Evolutionary conservation across 805 yeast genomes (phyloP).

Genomic region (Candida verbasci): DNA sequence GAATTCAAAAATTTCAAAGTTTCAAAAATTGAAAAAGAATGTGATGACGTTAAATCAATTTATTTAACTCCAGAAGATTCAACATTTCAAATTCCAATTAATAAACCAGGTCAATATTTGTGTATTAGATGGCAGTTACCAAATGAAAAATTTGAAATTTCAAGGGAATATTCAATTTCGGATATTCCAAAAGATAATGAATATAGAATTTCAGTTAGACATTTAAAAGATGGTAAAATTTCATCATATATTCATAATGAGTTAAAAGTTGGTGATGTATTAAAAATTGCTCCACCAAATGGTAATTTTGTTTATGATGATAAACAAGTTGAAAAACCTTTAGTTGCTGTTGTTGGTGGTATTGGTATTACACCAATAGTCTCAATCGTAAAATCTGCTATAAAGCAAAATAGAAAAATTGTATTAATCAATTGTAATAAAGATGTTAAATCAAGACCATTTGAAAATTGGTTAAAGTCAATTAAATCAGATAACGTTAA

Average conservation of each 20-base stretch:
- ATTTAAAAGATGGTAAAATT: conserved; percentile 43
- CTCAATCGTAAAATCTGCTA: conserved; percentile 44
- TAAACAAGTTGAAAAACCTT: conserved; percentile 20
- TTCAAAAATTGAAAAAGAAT: conserved; percentile 37
- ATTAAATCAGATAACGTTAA: conserved; percentile 14
- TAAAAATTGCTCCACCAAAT: conserved; percentile 54
- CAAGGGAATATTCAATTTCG: conserved; percentile 60
- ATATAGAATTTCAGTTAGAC: conserved; percentile 57
- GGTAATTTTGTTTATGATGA: conserved; percentile 46
- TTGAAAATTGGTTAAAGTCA: conserved; percentile 15
- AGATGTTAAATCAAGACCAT: conserved; percentile 17
- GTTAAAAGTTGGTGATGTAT: conserved; percentile 43
- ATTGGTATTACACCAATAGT: conserved; percentile 66
- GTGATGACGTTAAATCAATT: conserved; percentile 46
- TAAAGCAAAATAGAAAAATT: conserved; percentile 26
- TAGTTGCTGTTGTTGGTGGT: conserved; percentile 53
- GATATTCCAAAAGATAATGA: conserved; percentile 27
- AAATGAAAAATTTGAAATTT: conserved; percentile 36
- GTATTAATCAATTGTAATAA: conserved; percentile 31
- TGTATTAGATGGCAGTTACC: conserved; percentile 29
- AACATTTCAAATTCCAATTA: conserved; percentile 13
- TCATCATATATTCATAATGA: conserved; percentile 48
- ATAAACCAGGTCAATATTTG: conserved; percentile 46
- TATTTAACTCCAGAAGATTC: conserved; percentile 46
- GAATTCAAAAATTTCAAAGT: conserved; percentile 54